Base-by-base conservation (phyloP, 495 filamentous ascomycete species). In the Viridothelium virens region DNA sequence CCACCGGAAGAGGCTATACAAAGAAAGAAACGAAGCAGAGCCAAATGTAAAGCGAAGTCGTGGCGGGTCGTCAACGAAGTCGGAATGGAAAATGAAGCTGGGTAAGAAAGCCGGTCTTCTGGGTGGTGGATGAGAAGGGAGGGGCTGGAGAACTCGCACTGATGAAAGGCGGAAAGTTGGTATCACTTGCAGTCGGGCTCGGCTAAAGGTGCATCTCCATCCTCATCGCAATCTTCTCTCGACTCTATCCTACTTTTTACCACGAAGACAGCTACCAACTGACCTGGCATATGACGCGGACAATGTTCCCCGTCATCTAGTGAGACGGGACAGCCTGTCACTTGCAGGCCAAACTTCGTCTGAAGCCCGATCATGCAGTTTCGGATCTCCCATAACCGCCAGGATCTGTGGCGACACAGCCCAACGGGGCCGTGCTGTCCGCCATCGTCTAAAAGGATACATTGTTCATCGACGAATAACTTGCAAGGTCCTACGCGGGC, bases 361-460 rank as follows among this genome's bases (percentile, higher is more conserved):
- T 59, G 53, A 59, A 59, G 53, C 31, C 36, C 7, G 53, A 59
- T 53, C 12, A 5, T 34, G 53, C 53, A 59, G 53, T 59, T 59
- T 59, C 53, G 53, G n/a, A 59, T 34, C 31, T 33, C 31, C 31
- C 25, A 10, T 16, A 5, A n/a, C 41, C n/a, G 48, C 53, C 31
- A 59, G 53, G 53, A 59, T 59, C 31, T 7, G 53, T 59, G 18
- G 25, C 25, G 18, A 59, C 36, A 59, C 53, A 59, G 18, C 18
- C 36, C 31, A 33, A 33, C 7, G 31, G 41, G 11, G 31, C 7
- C 25, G 7, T 36, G 53, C 53, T 4, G 25, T 34, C 31, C 16
- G 7, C 31, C 53, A 5, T 53, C n/a, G 16, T 12, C 48, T 18
- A 46, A 16, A 46, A 46, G 16, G 16, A 46, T 25, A 25, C 25